Percentiles rank a stretch among this genome's conserved stretches.
Evolutionary conservation across 441 rosid genomes (phyloP).

Genomic region (Brassica hybrid): DNA sequence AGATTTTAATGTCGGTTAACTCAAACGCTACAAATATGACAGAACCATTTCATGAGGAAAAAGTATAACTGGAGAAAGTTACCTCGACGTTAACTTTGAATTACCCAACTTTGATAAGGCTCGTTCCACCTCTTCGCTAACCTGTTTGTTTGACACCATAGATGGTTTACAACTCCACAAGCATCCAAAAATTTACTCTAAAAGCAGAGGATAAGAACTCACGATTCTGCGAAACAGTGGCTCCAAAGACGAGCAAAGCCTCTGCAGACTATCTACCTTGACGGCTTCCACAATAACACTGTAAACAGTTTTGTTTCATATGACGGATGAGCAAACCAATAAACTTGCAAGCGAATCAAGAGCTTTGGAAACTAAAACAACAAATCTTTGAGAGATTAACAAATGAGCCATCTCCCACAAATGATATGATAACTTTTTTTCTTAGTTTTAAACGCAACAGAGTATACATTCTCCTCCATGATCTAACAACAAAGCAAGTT

Average conservation of each 20-base stretch:
- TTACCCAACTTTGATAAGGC: conserved; percentile 83
- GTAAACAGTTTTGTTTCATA: conserved; percentile 45
- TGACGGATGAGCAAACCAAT: conserved; percentile 34
- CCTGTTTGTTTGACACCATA: conserved; percentile 51
- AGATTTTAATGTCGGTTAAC: conserved; percentile 13
- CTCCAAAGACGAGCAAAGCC: conserved; percentile 95
- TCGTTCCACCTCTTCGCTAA: conserved; percentile 98
- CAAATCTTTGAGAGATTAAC: not conserved
- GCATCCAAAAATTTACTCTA: not conserved
- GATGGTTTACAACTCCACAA: conserved; percentile 4
- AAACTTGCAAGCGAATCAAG: conserved; percentile 11
- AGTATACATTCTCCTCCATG: conserved; percentile 23
- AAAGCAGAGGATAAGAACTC: conserved; percentile 38
- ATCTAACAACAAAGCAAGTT: conserved; percentile 2
- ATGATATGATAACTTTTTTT: too few relatives aligned
- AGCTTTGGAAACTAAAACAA: not conserved
- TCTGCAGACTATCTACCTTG: conserved; percentile 96
- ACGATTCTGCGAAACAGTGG: conserved; percentile 97
- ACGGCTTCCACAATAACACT: conserved; percentile 98
- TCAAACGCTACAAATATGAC: conserved; percentile 16
- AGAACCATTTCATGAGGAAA: not conserved
- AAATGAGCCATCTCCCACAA: conserved; percentile 2
- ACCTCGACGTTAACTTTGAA: conserved; percentile 72
- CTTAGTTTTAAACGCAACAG: not conserved
- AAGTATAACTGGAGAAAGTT: conserved; percentile 23